These are phyloP conservation scores for Argentina anserina DNA, from an alignment of 306 rosid genomes.

Conservation along the genomic window DNA sequence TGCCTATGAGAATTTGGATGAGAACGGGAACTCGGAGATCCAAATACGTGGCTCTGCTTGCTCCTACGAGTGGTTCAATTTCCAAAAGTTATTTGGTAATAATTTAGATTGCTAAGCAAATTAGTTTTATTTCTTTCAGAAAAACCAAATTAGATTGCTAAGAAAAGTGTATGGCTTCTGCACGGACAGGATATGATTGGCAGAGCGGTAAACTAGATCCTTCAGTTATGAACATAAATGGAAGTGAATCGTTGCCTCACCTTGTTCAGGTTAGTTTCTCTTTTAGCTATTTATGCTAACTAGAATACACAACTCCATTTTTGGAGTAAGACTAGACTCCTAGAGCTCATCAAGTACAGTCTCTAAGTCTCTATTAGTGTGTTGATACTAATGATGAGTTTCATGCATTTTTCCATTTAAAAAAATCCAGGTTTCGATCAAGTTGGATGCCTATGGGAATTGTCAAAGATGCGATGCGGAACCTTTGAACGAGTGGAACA, in stretches of 20 bases:
- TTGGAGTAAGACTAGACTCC: too few relatives aligned
- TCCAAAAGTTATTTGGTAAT: constrained; percentile 67
- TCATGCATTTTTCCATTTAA: not conserved
- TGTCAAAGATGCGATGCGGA: constrained; percentile 49
- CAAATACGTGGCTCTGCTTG: constrained; percentile 74
- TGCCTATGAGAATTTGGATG: constrained; percentile 47
- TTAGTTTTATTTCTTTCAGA: not conserved
- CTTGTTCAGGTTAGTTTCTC: constrained; percentile 51
- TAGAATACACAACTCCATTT: too few relatives aligned
- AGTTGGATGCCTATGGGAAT: constrained; percentile 41
- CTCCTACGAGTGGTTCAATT: constrained; percentile 92
- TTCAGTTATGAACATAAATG: constrained; percentile 62
- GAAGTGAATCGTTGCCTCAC: constrained; percentile 49
- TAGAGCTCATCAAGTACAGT: too few relatives aligned
- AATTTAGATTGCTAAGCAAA: not conserved
- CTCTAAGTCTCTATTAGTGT: too few relatives aligned
- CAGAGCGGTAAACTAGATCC: constrained; percentile 71
- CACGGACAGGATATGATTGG: constrained; percentile 72
- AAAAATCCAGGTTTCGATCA: constrained; percentile 50
- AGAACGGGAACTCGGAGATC: constrained; percentile 44
- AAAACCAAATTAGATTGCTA: not conserved
- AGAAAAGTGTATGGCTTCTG: not conserved
- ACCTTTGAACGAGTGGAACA: constrained; percentile 47
- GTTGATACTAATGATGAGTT: too few relatives aligned
- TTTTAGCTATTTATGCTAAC: not conserved